These are phyloP conservation scores for Ascochyta viciae-villosae DNA, from an alignment of 2,329 filamentous ascomycete species.

Conservation along the genomic window DNA sequence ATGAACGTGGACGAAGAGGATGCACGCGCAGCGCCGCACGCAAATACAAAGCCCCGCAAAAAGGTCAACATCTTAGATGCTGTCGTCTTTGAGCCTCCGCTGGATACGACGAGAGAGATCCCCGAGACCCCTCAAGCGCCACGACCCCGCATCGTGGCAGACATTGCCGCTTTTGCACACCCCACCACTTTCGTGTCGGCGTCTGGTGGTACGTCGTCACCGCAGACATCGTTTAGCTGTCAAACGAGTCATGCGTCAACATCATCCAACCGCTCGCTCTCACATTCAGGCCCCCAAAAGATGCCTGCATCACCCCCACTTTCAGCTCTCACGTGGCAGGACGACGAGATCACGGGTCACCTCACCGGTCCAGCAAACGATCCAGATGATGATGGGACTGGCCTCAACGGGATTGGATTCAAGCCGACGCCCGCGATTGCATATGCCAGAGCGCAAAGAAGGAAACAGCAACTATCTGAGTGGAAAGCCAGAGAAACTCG, in stretches of 20 bases:
- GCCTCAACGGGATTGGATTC: slow-evolving; percentile 70
- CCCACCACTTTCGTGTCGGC: slow-evolving; percentile 37
- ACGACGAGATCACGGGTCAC: slow-evolving; percentile 69
- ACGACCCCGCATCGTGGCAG: slow-evolving; percentile 44
- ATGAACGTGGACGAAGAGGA: slow-evolving; percentile 26
- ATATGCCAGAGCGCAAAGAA: slow-evolving; percentile 61
- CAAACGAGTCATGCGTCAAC: slow-evolving; percentile 2
- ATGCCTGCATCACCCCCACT: slow-evolving; percentile 43
- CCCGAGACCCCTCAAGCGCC: slow-evolving; percentile 42
- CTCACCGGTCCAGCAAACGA: slow-evolving; percentile 57
- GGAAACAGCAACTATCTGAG: slow-evolving; percentile 65
- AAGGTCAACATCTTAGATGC: slow-evolving; percentile 13
- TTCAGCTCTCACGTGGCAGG: slow-evolving; percentile 61
- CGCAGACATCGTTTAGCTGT: slow-evolving; percentile 12
- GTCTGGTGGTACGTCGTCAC: slow-evolving; percentile 9
- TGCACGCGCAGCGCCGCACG: slow-evolving; percentile 12
- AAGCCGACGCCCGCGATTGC: slow-evolving; percentile 66
- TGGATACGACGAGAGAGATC: slow-evolving; percentile 27
- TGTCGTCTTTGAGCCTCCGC: slow-evolving; percentile 4
- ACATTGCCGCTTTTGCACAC: slow-evolving; percentile 40
- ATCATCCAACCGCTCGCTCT: slow-evolving; percentile 15
- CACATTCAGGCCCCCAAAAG: slow-evolving; percentile 29
- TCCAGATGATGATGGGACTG: slow-evolving; percentile 67
- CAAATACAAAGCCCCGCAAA: slow-evolving; percentile 1
- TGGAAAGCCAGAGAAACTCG: slow-evolving; percentile 66